Evolutionary conservation across 2,329 filamentous ascomycete genomes (phyloP).

Genomic region (Tolypocladium capitatum): DNA sequence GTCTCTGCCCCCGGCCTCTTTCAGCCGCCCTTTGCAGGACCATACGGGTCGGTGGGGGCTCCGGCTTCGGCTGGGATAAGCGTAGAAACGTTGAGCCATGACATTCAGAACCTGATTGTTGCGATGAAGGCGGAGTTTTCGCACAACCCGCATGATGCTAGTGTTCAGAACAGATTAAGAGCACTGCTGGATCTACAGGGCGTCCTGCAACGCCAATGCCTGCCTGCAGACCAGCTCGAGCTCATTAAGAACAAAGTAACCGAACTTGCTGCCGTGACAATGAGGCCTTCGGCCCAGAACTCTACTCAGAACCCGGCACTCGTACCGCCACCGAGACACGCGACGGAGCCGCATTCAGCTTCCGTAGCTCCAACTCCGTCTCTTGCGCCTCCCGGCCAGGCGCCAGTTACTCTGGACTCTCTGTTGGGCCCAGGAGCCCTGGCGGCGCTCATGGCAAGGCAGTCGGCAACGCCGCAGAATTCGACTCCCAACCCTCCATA

Average conservation of each 20-base stretch:
- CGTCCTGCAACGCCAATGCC: constrained; percentile 59
- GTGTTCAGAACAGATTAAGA: constrained; percentile 66
- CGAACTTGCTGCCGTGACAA: constrained; percentile 52
- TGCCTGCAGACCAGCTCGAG: constrained; percentile 70
- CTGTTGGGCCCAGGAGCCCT: constrained; percentile 47
- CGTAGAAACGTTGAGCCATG: constrained; percentile 65
- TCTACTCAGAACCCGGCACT: constrained; percentile 26
- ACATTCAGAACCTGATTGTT: constrained; percentile 67
- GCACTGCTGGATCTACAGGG: constrained; percentile 72
- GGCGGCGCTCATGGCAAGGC: constrained; percentile 43
- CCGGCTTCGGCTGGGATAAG: constrained; percentile 36
- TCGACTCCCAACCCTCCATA: constrained; percentile 26
- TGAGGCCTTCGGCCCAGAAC: constrained; percentile 34
- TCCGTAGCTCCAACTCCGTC: constrained; percentile 19
- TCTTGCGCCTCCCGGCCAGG: constrained; percentile 17
- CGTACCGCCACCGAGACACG: constrained; percentile 16
- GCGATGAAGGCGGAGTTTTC: constrained; percentile 62
- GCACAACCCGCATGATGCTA: constrained; percentile 60
- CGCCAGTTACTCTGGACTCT: constrained; percentile 39
- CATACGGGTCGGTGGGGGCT: constrained; percentile 17
- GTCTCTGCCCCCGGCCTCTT: constrained; percentile 23
- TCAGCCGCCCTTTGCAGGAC: constrained; percentile 26
- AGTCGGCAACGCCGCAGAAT: constrained; percentile 34
- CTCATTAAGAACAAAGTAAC: constrained; percentile 77
- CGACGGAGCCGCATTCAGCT: constrained; percentile 20